Evolutionary conservation across 306 rosid species (phyloP).

Genomic region (Potentilla sterilis): DNA sequence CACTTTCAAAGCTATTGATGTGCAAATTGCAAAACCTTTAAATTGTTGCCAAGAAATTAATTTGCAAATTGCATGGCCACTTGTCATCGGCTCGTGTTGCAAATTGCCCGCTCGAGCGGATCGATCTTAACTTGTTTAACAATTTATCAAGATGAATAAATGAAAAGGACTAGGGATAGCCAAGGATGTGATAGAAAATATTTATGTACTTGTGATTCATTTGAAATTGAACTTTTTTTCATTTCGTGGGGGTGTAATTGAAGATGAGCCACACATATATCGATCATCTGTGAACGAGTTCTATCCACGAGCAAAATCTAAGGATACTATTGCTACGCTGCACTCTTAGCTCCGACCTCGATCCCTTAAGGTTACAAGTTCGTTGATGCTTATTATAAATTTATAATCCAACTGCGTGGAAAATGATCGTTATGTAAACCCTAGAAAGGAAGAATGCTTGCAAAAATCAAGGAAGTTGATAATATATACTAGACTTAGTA

Average conservation of each 20-base stretch:
- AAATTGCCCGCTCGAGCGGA: slow-evolving; percentile 1
- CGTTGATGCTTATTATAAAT: background rate
- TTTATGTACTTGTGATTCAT: background rate
- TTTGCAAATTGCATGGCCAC: slow-evolving; percentile 1
- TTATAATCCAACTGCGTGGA: background rate
- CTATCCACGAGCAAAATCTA: background rate
- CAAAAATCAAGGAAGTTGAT: background rate
- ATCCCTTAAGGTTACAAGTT: background rate
- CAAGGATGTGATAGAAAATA: background rate
- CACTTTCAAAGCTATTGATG: slow-evolving; percentile 10
- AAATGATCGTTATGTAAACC: background rate
- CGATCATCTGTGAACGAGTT: background rate
- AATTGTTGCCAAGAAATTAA: background rate
- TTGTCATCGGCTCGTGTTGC: background rate
- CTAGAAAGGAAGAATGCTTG: background rate
- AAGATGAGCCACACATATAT: background rate
- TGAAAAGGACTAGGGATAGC: background rate
- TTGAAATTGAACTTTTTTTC: too few relatives aligned
- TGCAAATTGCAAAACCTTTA: slow-evolving; percentile 37
- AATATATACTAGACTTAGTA: background rate
- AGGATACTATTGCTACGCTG: background rate
- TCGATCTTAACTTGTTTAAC: background rate
- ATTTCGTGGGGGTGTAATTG: too few relatives aligned
- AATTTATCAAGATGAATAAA: background rate
- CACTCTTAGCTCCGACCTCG: background rate